These are phyloP conservation scores for Alliaria petiolata DNA, from an alignment of 345 rosid genomes.

Conservation along the genomic window DNA sequence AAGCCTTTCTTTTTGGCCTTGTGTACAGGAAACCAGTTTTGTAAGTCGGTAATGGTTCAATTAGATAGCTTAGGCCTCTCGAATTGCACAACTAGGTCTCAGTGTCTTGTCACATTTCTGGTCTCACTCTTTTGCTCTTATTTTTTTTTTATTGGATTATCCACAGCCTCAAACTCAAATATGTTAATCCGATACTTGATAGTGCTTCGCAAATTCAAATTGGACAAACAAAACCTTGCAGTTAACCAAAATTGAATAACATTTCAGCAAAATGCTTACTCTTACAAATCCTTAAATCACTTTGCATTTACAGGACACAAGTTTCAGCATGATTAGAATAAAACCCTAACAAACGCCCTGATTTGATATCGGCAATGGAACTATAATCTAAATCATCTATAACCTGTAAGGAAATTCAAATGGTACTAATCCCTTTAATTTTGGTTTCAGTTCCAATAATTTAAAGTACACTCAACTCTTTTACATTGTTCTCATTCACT, in stretches of 20 bases:
- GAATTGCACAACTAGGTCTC: not conserved
- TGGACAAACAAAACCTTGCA: too few species aligned
- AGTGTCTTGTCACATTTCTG: not conserved
- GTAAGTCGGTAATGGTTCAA: not conserved
- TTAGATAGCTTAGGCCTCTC: not conserved
- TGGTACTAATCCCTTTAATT: constrained; percentile 2
- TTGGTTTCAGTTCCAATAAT: too few species aligned
- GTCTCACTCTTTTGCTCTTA: too few species aligned
- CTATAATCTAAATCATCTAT: constrained; percentile 21
- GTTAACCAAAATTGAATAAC: too few species aligned
- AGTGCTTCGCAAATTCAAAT: too few species aligned
- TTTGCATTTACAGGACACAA: constrained; percentile 13
- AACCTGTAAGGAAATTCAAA: not conserved
- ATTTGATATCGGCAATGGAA: constrained; percentile 19
- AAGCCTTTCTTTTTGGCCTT: not conserved
- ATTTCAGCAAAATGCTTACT: not conserved
- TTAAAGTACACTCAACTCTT: too few species aligned
- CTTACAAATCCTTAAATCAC: too few species aligned
- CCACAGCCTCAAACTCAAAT: too few species aligned
- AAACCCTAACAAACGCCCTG: constrained; percentile 26
- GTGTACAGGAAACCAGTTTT: constrained; percentile 24
- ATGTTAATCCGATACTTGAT: too few species aligned
- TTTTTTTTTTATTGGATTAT: not conserved
- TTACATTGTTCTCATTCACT: too few species aligned
- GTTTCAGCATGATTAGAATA: constrained; percentile 13